Percentiles rank a stretch among this genome's conserved stretches.
Evolutionary conservation across 495 filamentous ascomycete genomes (phyloP).

Genomic region (Hypoxylon subgilvum): DNA sequence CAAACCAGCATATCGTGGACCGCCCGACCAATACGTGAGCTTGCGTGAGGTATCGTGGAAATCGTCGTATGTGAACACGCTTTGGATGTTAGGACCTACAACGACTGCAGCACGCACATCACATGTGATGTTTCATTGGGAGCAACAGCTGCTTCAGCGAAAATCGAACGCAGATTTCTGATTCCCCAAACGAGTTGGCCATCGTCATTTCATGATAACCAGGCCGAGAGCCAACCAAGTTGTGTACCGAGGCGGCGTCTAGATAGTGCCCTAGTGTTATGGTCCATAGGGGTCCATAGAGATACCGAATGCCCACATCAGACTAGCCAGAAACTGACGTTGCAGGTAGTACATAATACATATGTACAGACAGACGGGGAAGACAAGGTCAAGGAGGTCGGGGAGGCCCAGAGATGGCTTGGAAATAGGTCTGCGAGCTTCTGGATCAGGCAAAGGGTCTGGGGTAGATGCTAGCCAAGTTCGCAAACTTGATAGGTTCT

Average conservation of each 20-base stretch:
- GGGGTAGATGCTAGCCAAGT: slow-evolving; percentile 10
- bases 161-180: slow-evolving; percentile 16
- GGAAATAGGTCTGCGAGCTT: slow-evolving; percentile 5
- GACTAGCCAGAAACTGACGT: too few species aligned
- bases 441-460: slow-evolving; percentile 20
- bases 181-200: slow-evolving; percentile 32
- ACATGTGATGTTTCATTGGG: slow-evolving; percentile 33
- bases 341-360: slow-evolving; percentile 4
- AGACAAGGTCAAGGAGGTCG: slow-evolving; percentile 3
- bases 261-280: slow-evolving; percentile 4
- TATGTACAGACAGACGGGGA: slow-evolving; percentile 14
- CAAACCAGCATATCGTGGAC: slow-evolving; percentile 1
- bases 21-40: slow-evolving; percentile 21
- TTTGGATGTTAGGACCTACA: slow-evolving; percentile 22
- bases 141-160: neutral
- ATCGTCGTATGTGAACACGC: slow-evolving; percentile 19
- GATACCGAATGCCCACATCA: slow-evolving; percentile 12
- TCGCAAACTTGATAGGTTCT: slow-evolving; percentile 21
- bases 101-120: slow-evolving; percentile 14
- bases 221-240: slow-evolving; percentile 4
- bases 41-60: slow-evolving; percentile 16
- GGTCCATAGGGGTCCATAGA: too few species aligned
- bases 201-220: slow-evolving; percentile 27
- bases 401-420: neutral
- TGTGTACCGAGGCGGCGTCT: slow-evolving; percentile 7